These are phyloP conservation scores for Daedaleopsis nitida DNA, from an alignment of 768 basidiomycete genomes.

Conservation along the genomic window DNA sequence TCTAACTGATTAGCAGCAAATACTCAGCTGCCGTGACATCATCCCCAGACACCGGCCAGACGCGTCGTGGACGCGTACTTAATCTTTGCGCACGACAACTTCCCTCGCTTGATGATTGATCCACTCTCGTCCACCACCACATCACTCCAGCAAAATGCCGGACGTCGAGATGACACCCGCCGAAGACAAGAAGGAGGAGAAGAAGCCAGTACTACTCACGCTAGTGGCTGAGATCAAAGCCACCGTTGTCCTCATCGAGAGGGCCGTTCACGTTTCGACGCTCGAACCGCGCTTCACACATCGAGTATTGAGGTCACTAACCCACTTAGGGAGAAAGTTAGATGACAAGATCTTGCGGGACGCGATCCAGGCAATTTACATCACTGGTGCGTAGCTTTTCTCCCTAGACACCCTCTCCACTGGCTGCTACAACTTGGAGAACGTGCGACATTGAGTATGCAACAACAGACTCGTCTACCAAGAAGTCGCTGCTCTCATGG, in stretches of 20 bases:
- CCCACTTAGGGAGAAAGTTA: conserved; percentile 76
- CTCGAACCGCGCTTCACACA: conserved; percentile 93
- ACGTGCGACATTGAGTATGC: too few relatives aligned
- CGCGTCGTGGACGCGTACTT: too few relatives aligned
- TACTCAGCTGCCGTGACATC: too few relatives aligned
- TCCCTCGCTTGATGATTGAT: too few relatives aligned
- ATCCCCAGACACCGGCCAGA: too few relatives aligned
- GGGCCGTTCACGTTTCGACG: conserved; percentile 77
- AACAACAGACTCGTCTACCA: conserved; percentile 56
- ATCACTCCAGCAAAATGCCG: conserved; percentile 46
- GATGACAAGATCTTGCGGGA: conserved; percentile 62
- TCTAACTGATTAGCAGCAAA: too few relatives aligned
- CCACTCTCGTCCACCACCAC: not conserved
- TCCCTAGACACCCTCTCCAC: too few relatives aligned
- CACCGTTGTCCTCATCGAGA: conserved; percentile 79
- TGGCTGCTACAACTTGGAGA: too few relatives aligned
- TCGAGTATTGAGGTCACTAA: conserved; percentile 81
- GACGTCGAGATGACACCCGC: conserved; percentile 69
- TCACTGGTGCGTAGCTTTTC: conserved; percentile 52
- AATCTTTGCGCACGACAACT: too few relatives aligned
- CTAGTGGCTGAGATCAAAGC: conserved; percentile 79
- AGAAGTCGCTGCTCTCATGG: conserved; percentile 63
- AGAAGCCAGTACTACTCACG: conserved; percentile 47
- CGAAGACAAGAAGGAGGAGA: conserved; percentile 48
- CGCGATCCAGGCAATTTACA: conserved; percentile 71